These are phyloP conservation scores for Lagenidium sp. DNA, from an alignment of 352 stramenopile species.

Conservation along the genomic window DNA sequence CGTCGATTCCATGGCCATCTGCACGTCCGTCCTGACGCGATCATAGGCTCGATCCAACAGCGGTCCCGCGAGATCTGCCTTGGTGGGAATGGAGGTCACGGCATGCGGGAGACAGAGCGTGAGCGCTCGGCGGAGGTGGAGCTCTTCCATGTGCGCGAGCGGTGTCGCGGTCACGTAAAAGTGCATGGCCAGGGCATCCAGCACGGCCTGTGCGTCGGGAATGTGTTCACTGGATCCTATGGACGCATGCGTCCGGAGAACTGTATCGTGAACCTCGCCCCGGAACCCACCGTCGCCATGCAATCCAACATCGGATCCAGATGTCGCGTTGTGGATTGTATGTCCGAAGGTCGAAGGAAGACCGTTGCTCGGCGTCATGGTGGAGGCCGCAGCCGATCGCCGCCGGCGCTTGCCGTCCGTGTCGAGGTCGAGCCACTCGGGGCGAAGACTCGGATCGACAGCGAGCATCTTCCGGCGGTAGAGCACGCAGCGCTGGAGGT, in stretches of 20 bases:
- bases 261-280: too few species aligned
- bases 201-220: neutral
- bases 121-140: constrained; percentile 11
- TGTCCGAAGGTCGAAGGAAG: too few species aligned
- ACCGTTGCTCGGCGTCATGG: too few species aligned
- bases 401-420: neutral
- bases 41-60: constrained; percentile 14
- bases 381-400: neutral
- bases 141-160: constrained; percentile 5
- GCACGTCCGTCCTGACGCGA: neutral
- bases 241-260: too few species aligned
- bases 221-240: too few species aligned
- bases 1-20: neutral
- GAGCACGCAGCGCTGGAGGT: constrained; percentile 13
- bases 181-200: constrained; percentile 17
- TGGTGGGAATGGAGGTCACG: neutral
- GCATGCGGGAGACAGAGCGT: neutral
- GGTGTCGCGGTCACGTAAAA: constrained; percentile 13
- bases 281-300: too few species aligned
- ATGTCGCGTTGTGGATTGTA: too few species aligned
- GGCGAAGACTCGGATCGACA: neutral
- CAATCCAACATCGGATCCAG: too few species aligned
- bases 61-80: constrained; percentile 4
- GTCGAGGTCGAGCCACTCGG: constrained; percentile 13
- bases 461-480: constrained; percentile 8